Base-by-base conservation (phyloP, 1,284 basidiomycete genomes). In the Heterobasidion parviporum region DNA sequence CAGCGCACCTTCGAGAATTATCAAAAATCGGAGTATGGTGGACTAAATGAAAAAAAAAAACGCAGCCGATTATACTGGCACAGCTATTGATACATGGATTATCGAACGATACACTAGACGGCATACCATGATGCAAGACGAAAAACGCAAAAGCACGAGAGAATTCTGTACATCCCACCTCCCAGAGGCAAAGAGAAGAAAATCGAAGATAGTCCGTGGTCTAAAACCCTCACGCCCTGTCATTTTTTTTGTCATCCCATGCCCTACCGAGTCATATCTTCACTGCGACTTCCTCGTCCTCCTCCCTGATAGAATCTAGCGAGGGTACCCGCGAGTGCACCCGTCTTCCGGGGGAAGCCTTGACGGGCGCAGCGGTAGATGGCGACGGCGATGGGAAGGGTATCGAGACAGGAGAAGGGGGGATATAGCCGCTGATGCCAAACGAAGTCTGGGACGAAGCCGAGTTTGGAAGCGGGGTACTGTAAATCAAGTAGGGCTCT, bases 401-500 rank as follows among this genome's bases (percentile, higher is more conserved):
- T 14, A 53, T 14, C 8, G 50, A 16, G 26, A 44, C 54, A 15
- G 48, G 36, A 18, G 52, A 46, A 10, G 54, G 53, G 4, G 60
- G 46, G 56, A 53, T 6, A 59, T 52, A 6, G 60, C 52, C 9
- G 60, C 48, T 8, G 57, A 54, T 26, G 59, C 14, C 41, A 14
- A 16, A 8, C 41, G 41, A 44, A 16, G 41, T 14, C 14, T 16
- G 41, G 14, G 41, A 44, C 41, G 41, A 44, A 44, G 41, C 7
- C 12, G 41, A 44, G 4, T 14, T 36, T 3, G 57, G 60, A 0
- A 56, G 38, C 18, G 60, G 59, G 3, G 60, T 61, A 45, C 60
- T 61, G 46, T 61, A 61, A 45, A 61, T 61, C 32, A 61, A 43
- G 43, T 61, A 61, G 3, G 60, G 60, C 15, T 61, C 60, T 16